Conservation (phyloP, 108 stramenopile genomes). For the Seminavis robusta region DNA sequence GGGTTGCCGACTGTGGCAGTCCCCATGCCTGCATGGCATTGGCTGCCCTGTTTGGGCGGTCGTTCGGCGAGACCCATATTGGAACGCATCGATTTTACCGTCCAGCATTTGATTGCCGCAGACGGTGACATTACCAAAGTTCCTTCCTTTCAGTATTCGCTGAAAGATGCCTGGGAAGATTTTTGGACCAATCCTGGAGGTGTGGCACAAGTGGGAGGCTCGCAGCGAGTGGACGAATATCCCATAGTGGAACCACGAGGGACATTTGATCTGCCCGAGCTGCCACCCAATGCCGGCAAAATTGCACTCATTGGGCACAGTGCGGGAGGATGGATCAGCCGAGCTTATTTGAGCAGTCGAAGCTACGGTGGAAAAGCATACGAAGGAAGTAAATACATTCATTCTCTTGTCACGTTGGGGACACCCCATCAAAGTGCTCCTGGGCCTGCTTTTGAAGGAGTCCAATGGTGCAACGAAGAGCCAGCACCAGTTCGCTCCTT, state of each 20-base stretch:
- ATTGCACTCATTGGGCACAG: conserved; percentile 51
- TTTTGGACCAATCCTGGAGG: conserved; percentile 68
- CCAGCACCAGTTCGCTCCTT: conserved; percentile 37
- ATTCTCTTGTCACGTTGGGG: conserved; percentile 63
- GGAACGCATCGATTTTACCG: conserved; percentile 65
- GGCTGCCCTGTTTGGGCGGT: conserved; percentile 70
- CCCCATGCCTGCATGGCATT: conserved; percentile 74
- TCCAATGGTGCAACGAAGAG: conserved; percentile 58
- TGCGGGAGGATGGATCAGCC: conserved; percentile 68
- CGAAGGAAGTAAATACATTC: conserved; percentile 41
- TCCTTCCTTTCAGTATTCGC: conserved; percentile 51
- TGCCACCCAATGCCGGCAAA: background rate
- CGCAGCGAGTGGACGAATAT: conserved; percentile 52
- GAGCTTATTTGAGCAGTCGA: conserved; percentile 50
- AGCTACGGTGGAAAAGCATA: conserved; percentile 66
- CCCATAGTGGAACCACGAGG: conserved; percentile 60
- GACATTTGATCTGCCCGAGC: conserved; percentile 25
- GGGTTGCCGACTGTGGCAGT: conserved; percentile 62
- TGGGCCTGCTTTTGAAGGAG: conserved; percentile 64
- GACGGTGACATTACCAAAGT: conserved; percentile 11
- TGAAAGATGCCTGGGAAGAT: conserved; percentile 46
- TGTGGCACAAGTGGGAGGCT: conserved; percentile 57
- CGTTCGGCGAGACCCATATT: conserved; percentile 62
- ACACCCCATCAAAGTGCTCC: conserved; percentile 60
- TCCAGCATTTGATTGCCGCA: conserved; percentile 46